Evolutionary conservation across 305 asterid species (phyloP).

Genomic region (Solanum hybrid): DNA sequence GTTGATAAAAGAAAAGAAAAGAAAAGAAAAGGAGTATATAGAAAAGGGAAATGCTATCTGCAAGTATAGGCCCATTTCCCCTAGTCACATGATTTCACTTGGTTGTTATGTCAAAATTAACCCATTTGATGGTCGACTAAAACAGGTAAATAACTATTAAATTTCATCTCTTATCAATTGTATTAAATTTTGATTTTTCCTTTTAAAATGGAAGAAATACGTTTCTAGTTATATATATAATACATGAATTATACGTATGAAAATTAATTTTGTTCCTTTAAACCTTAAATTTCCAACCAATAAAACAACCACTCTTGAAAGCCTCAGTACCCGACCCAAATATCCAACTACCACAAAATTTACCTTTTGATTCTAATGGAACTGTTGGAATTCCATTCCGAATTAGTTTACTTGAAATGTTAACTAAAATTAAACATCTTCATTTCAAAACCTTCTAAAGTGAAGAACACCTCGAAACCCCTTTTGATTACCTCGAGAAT

Average conservation of each 20-base stretch:
- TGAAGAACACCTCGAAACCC: neutral
- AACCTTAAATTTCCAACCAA: neutral
- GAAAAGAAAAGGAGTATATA: too few species aligned
- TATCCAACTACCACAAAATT: neutral
- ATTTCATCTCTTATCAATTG: neutral
- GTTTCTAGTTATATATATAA: neutral
- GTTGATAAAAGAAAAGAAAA: neutral
- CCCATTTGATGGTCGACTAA: neutral
- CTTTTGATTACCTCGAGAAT: neutral
- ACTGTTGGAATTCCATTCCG: too few species aligned
- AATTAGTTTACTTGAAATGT: neutral
- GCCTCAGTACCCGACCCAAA: neutral
- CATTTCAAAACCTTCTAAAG: neutral
- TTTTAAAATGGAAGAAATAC: neutral
- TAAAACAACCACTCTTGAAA: neutral
- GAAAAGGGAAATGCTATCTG: neutral
- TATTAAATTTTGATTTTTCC: too few species aligned
- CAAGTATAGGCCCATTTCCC: neutral
- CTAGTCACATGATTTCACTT: neutral
- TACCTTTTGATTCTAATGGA: neutral
- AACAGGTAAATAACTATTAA: too few species aligned
- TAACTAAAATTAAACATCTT: neutral
- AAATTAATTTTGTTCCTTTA: neutral
- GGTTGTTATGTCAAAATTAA: neutral
- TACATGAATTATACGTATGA: neutral